Conservation (phyloP, 2,329 filamentous ascomycete genomes). For the Trichoderma sp. region DNA sequence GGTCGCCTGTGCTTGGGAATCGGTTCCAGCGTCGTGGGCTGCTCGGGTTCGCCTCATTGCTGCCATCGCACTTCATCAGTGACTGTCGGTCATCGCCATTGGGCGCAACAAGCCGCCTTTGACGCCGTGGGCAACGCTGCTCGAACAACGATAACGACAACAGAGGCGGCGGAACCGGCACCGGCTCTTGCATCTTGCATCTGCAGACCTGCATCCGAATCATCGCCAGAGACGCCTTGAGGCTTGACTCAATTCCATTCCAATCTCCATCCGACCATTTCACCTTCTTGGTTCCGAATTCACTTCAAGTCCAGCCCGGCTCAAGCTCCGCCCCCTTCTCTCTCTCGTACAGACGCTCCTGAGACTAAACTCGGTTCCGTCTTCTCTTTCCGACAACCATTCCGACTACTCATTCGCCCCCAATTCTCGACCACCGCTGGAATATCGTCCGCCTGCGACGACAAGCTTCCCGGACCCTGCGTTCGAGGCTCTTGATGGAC, state of each 20-base stretch:
- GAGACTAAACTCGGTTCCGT: background rate
- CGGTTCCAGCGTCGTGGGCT: background rate
- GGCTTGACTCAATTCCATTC: background rate
- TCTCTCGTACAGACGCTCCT: background rate
- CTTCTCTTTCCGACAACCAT: background rate
- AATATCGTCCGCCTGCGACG: background rate
- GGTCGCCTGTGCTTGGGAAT: background rate
- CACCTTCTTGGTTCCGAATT: background rate
- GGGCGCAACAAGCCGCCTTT: background rate
- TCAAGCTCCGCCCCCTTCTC: background rate
- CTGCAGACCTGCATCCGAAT: background rate
- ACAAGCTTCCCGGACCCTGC: background rate
- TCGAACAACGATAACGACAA: background rate
- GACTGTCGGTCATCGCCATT: background rate
- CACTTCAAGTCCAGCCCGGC: background rate
- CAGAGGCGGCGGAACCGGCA: background rate
- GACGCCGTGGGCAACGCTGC: background rate
- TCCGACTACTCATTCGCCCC: background rate
- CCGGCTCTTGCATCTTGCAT: background rate
- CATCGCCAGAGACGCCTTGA: background rate
- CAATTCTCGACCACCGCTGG: background rate
- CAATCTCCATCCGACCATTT: slow-evolving; percentile 1
- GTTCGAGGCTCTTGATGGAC: slow-evolving; percentile 40
- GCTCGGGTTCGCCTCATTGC: background rate
- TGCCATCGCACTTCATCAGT: background rate